Evolutionary conservation across 2,329 filamentous ascomycete species (phyloP), one percentile per base, ranked within the genome.

Genomic region (Didymella lethalis): DNA sequence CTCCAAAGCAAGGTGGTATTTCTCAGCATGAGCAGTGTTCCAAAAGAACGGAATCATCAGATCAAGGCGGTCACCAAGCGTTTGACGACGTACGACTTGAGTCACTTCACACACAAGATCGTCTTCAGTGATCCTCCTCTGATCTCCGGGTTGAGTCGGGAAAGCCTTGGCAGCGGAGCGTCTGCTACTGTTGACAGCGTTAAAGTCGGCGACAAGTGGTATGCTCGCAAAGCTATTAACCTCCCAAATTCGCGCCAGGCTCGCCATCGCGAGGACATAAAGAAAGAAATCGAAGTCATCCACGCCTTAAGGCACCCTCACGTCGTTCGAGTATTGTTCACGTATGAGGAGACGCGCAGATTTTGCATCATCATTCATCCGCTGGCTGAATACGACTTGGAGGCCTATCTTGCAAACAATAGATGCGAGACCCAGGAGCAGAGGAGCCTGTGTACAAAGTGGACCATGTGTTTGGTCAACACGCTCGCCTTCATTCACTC

Each of bases 401-500:
- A 55, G 12, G 1, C 29, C 0, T 55, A 23, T 11, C 23, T 55
- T 2, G 38, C 23, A 0, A 45, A 20, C 10, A 44, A 38, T 1
- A 25, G 4, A 1, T 55, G 52, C 11, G 28, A 48, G 0, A 48
- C 8, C 14, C 7, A n/a, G 4, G 32, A 34, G 40, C 12, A 44
- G 2, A 2, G 11, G 5, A 7, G 3, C 2, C 2, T 45, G 18
- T n/a, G 31, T 55, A 16, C 23, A 18, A 56, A 50, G 11, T 56
- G 54, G 47, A 41, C 46, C 25, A 6, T 2, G 1, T 70, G 66
- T 29, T 50, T 68, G 0, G 38, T 47, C 0, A 56, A 60, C 4
- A 63, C 60, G 0, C 44, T 71, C 0, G 50, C 25, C 0, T 68
- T 54, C 28, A 40, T 71, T 0, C 68, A 68, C 31, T 53, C 61